Percentiles rank a stretch among this genome's conserved stretches.
Conservation (phyloP, 108 stramenopile species). For the Licmophora abbreviata region DNA sequence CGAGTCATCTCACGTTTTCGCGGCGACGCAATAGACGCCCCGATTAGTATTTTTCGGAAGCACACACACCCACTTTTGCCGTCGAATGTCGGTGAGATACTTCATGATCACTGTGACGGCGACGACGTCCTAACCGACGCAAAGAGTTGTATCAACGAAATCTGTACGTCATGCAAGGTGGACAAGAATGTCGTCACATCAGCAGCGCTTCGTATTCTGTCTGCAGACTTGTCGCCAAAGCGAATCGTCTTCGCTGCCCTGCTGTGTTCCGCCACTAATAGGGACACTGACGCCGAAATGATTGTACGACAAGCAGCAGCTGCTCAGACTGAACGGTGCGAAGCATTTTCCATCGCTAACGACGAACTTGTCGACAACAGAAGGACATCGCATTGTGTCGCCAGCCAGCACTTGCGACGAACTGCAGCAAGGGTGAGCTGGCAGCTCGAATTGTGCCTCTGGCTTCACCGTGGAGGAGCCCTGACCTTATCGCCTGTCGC, state of each 20-base stretch:
- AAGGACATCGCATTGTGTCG: conserved; percentile 24
- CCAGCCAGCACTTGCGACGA: conserved; percentile 38
- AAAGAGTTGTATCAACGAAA: conserved; percentile 13
- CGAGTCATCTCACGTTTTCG: conserved; percentile 38
- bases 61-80: conserved; percentile 36
- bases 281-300: conserved; percentile 62
- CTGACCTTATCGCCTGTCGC: conserved; percentile 54
- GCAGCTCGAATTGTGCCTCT: conserved; percentile 79
- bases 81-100: conserved; percentile 37
- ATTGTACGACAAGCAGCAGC: conserved; percentile 49
- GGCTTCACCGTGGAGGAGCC: conserved; percentile 73
- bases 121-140: conserved; percentile 30
- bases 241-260: conserved; percentile 49
- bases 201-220: conserved; percentile 33
- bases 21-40: conserved; percentile 28
- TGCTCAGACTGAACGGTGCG: conserved; percentile 30
- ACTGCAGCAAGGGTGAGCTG: conserved; percentile 41
- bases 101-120: conserved; percentile 59
- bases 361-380: conserved; percentile 27
- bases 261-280: conserved; percentile 34
- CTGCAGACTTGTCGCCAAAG: conserved; percentile 17
- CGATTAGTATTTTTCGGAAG: conserved; percentile 15
- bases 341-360: conserved; percentile 44
- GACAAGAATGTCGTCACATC: conserved; percentile 30
- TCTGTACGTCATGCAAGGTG: conserved; percentile 28